phyloP scores from a whole-genome alignment of 257 asterid genomes.

The Oldenlandia corymbosa region DNA sequence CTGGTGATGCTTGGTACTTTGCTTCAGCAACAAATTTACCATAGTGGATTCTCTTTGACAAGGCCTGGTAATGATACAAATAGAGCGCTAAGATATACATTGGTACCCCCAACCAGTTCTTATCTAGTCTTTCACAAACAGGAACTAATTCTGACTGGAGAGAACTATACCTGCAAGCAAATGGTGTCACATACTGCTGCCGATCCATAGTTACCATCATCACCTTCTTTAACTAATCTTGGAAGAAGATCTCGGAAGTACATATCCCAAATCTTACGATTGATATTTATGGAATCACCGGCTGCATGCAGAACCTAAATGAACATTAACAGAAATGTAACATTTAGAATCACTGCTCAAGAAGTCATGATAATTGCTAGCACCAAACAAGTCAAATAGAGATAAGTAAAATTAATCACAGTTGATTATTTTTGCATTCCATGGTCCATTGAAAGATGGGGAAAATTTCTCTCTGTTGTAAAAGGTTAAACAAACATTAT shows the following conservation, averaged over 20 bases:
- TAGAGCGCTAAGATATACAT: neutral
- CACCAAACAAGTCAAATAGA: neutral
- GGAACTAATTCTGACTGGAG: neutral
- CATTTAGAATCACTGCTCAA: neutral
- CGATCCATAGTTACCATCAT: conserved; percentile 87
- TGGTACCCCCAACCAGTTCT: neutral
- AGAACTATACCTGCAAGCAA: conserved; percentile 76
- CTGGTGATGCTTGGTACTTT: conserved; percentile 69
- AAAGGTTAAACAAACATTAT: neutral
- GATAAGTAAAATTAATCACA: neutral
- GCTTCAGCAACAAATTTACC: conserved; percentile 99
- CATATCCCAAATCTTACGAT: conserved; percentile 68
- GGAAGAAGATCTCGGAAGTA: conserved; percentile 81
- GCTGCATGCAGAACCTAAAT: conserved; percentile 73
- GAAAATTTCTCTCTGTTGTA: neutral
- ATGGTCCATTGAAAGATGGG: neutral
- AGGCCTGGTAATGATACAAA: conserved; percentile 31
- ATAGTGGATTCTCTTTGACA: conserved; percentile 91
- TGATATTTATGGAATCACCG: conserved; percentile 73
- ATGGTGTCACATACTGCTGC: conserved; percentile 76
- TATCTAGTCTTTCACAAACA: neutral
- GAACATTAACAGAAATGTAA: neutral
- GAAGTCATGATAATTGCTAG: neutral
- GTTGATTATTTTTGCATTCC: neutral
- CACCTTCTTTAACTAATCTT: conserved; percentile 64